phyloP scores from a whole-genome alignment of 108 stramenopile genomes.

The Fistulifera solaris region DNA sequence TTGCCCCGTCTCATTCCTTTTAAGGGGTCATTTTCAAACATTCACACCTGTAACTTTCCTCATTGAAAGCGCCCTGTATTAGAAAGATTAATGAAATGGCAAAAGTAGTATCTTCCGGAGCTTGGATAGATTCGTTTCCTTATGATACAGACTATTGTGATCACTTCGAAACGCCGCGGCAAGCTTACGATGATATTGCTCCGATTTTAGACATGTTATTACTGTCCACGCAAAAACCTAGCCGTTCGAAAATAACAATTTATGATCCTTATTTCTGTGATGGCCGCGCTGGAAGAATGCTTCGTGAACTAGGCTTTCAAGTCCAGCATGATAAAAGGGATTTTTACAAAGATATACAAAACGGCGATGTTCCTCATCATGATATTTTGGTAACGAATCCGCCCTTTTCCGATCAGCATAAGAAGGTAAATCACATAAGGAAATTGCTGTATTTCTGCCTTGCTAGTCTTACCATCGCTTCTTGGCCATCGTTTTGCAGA shows the following conservation, averaged over 20 bases:
- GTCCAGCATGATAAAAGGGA: conserved; percentile 68
- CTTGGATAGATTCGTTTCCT: conserved; percentile 17
- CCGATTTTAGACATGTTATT: conserved; percentile 30
- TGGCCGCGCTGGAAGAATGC: conserved; percentile 34
- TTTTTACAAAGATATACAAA: conserved; percentile 69
- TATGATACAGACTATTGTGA: conserved; percentile 77
- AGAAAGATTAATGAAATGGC: too few species aligned
- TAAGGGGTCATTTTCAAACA: too few species aligned
- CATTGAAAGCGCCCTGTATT: too few species aligned
- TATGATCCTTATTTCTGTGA: conserved; percentile 85
- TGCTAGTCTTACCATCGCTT: too few species aligned
- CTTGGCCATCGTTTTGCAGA: conserved; percentile 18
- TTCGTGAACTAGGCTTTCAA: conserved; percentile 39
- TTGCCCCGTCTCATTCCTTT: too few species aligned
- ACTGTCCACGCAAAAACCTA: conserved; percentile 5
- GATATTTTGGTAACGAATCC: conserved; percentile 87
- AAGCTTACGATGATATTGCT: conserved; percentile 43
- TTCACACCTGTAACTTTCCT: too few species aligned
- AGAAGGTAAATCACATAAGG: too few species aligned
- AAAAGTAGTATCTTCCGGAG: not conserved
- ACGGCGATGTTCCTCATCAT: conserved; percentile 44
- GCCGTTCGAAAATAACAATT: conserved; percentile 16
- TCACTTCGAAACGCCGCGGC: conserved; percentile 72
- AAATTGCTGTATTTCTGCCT: too few species aligned
- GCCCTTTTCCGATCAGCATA: conserved; percentile 83